Evolutionary conservation across 2,329 filamentous ascomycete species (phyloP).

Genomic region (Nigrospora oryzae): DNA sequence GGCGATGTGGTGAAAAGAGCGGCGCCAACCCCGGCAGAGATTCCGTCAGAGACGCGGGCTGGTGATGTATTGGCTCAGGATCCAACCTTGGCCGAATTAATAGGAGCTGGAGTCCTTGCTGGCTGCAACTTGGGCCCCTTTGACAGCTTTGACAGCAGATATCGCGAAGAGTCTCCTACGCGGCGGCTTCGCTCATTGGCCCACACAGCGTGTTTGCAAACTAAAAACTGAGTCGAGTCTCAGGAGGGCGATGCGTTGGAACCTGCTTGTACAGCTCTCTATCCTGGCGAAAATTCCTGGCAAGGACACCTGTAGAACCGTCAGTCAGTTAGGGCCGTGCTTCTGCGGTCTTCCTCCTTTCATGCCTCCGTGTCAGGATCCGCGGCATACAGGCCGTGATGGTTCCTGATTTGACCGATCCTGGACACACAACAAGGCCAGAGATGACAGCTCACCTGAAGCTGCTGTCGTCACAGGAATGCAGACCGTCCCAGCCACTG

Average conservation of each 20-base stretch:
- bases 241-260: conserved; percentile 20
- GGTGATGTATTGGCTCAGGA: not conserved
- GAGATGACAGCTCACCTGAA: conserved; percentile 10
- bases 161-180: conserved; percentile 14
- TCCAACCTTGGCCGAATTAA: conserved; percentile 15
- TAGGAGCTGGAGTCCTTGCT: conserved; percentile 19
- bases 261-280: conserved; percentile 10
- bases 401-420: not conserved
- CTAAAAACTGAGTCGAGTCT: conserved; percentile 25
- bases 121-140: conserved; percentile 9
- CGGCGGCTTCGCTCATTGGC: conserved; percentile 18
- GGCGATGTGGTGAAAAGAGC: not conserved
- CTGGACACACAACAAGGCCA: not conserved
- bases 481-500: conserved; percentile 6
- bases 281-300: conserved; percentile 11
- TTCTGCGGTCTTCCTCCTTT: not conserved
- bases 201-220: conserved; percentile 17
- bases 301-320: conserved; percentile 6
- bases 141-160: conserved; percentile 18
- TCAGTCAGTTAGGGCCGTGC: conserved; percentile 5
- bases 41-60: not conserved
- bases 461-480: conserved; percentile 7
- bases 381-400: not conserved
- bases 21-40: not conserved
- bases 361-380: not conserved